Conservation (phyloP, 2,329 filamentous ascomycete species). For the Fusarium sp. region DNA sequence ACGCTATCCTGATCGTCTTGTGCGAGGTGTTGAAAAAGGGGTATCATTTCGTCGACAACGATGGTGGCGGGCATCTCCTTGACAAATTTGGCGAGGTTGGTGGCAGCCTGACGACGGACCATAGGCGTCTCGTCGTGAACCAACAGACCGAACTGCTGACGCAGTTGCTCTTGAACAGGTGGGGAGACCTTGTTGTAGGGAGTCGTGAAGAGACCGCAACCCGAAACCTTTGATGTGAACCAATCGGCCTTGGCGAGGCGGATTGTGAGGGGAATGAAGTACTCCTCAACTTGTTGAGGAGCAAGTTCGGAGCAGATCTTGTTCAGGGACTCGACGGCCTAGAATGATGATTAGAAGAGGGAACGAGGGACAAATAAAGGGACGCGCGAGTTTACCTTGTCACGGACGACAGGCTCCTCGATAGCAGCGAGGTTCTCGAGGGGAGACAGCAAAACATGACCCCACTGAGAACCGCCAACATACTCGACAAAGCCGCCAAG, state of each 20-base stretch:
- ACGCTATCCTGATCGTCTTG: slow-evolving; percentile 98
- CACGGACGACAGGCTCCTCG: slow-evolving; percentile 95
- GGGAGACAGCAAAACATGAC: slow-evolving; percentile 94
- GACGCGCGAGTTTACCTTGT: slow-evolving; percentile 76
- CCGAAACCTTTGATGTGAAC: slow-evolving; percentile 99
- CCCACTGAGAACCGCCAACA: slow-evolving; percentile 92
- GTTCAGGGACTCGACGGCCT: slow-evolving; percentile 99
- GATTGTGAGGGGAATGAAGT: slow-evolving; percentile 94
- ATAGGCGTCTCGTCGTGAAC: slow-evolving; percentile 99
- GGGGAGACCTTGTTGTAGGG: slow-evolving; percentile 93
- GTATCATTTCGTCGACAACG: slow-evolving; percentile 98
- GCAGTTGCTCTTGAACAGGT: slow-evolving; percentile 88
- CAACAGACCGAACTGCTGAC: slow-evolving; percentile 90
- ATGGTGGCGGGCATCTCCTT: slow-evolving; percentile 94
- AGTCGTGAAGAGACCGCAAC: slow-evolving; percentile 91
- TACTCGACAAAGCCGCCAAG: slow-evolving; percentile 97
- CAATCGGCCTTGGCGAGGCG: slow-evolving; percentile 99
- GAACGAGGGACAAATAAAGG: neutral
- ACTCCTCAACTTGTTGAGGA: slow-evolving; percentile 92
- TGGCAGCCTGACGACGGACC: slow-evolving; percentile 96
- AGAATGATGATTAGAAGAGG: slow-evolving; percentile 22
- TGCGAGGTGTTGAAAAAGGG: slow-evolving; percentile 95
- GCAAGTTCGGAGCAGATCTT: slow-evolving; percentile 97
- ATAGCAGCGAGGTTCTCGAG: slow-evolving; percentile 98
- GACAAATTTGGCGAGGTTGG: slow-evolving; percentile 96